These are phyloP conservation scores for Prunus mira DNA, from an alignment of 306 rosid species.

Conservation along the genomic window DNA sequence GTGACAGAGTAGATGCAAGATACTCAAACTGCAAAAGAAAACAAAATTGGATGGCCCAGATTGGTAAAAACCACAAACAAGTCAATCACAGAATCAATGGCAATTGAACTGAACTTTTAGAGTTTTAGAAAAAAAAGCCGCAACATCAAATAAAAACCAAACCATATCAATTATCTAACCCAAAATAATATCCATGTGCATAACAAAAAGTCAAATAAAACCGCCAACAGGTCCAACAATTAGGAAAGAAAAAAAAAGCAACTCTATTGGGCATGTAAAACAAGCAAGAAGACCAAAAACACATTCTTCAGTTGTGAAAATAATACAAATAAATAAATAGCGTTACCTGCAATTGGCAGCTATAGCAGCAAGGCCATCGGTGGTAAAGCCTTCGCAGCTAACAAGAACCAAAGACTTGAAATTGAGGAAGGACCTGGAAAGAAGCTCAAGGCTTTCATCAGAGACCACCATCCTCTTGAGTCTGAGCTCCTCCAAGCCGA, in stretches of 20 bases:
- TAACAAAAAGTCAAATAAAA: not conserved
- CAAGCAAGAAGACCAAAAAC: not conserved
- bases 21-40: not conserved
- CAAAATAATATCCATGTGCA: not conserved
- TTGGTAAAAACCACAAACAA: not conserved
- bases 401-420: constrained; percentile 80
- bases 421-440: constrained; percentile 65
- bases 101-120: not conserved
- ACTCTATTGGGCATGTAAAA: constrained; percentile 1
- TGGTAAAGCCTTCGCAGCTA: constrained; percentile 91
- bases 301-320: not conserved
- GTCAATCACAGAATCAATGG: not conserved
- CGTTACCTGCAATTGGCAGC: constrained; percentile 91
- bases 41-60: not conserved
- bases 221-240: not conserved
- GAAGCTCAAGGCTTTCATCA: constrained; percentile 79
- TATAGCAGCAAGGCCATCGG: constrained; percentile 83
- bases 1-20: not conserved
- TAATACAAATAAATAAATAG: not conserved
- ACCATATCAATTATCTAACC: not conserved
- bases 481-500: constrained; percentile 76
- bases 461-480: constrained; percentile 90
- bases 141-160: not conserved
- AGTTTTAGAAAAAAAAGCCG: not conserved
- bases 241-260: not conserved